Evolutionary conservation across 176 grass and related monocot species (phyloP), one percentile per base, ranked within the genome.

Genomic region (Oryza glumipatula): DNA sequence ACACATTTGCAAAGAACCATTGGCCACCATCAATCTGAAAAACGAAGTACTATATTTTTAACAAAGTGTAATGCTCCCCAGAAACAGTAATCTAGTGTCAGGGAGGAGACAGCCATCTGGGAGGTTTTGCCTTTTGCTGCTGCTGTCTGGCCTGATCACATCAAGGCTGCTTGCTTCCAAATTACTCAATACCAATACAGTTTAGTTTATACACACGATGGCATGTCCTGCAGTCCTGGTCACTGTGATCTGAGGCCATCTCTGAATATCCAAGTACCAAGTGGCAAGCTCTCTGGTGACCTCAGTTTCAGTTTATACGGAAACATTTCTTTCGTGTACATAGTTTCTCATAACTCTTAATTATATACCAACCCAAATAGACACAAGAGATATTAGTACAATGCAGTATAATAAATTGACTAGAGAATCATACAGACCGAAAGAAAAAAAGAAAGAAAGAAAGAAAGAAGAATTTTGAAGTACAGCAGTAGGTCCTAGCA

Each of bases 151-250:
- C 41, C 61, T 43, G 61, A 63, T 67, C 51, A 58, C 17, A 58
- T 15, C 60, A 56, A 74, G 69, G 58, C 1, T 41, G 69, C 66
- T 76, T 19, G 72, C 78, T 81, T 87, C 11, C 6, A 69, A 61
- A 47, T 38, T 26, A 87, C 63, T 68, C 85, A 41, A 51, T 23
- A 24, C 26, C 75, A 52, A 76, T 38, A 19, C 6, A 28, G 11
- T 13, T 13, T 19, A 15, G 11, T 63, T 10, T 19, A 24, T 36
- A 44, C 58, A 28, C 60, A 73, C 52, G 8, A 63, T 9, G 9
- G 4, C 58, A 23, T 61, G 58, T 63, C 10, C 2, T 23, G 58
- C 58, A 23, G 85, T 54, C 11, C 76, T 66, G 32, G 41, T 16
- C 26, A 49, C 67, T 68, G 61, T 68, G 85, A 81, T 69, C 63